Base-by-base conservation (phyloP, 177 flowering plant species). In the Vitis hybrid region DNA sequence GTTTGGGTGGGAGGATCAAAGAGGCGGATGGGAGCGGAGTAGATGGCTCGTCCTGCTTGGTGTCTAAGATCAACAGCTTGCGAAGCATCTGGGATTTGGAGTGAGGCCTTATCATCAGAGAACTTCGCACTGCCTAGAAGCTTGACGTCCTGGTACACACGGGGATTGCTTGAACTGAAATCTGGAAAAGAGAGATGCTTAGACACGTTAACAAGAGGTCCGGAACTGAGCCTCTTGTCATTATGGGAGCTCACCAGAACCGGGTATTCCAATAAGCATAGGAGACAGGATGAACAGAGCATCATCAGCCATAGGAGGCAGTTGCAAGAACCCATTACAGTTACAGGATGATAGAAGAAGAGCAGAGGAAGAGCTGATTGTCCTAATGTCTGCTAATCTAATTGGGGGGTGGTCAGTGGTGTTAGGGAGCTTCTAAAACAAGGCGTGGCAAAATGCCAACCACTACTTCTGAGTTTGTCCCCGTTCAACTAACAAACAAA, bases 91-190 rank as follows among this genome's bases (percentile, higher is more conserved):
- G 90, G 90, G 49, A 87, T 83, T 69, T 82, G 85, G 63, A 87
- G 67, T 11, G 74, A 60, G 9, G 59, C 46, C 15, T 70, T 66
- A 6, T 72, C 58, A 3, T 56, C n/a, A 0, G 83, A 78, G 30
- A 86, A n/a, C 54, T 61, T 76, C 10, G 88, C 86, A 60, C 83
- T 85, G n/a, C 90, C 90, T 1, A 87, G 64, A 0, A 87, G 83
- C 57, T 74, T 83, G 14, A 87, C 40, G 10, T 79, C 85, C 13
- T 78, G 75, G 5, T 9, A 27, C 35, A 76, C 56, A 54, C 72
- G 59, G 10, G 81, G 84, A 62, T 81, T 69, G 27, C 27, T 70
- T 21, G 77, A 58, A 61, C 62, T 65, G 70, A 86, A 86, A 65
- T 75, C 50, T 6, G 82, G 75, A 76, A 86, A 84, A 3, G 67